Evolutionary conservation across 352 stramenopile genomes (phyloP), one percentile per base, ranked within the genome.

Genomic region (Phytophthora multivora): DNA sequence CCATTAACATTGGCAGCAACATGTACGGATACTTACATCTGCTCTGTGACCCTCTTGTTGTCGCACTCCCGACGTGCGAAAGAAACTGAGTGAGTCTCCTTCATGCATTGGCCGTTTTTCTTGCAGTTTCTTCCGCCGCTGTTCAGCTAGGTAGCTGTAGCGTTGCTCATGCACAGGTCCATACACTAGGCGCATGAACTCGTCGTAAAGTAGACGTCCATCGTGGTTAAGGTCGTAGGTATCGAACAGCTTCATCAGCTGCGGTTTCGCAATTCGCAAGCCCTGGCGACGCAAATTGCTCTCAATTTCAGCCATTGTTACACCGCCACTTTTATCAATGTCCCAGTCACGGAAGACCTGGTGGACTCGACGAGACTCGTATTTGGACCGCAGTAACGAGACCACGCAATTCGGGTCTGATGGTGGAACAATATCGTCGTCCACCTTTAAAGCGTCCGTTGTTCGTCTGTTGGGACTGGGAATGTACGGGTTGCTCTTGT

Each of bases 311-410:
- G 53, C 21, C 23, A 80, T 28, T 13, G 66, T 83, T 23, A 89
- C 72, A 18, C 55, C 65, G 19, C 79, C 77, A 57, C 76, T 77
- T 62, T 84, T 85, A 57, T 89, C 71, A 3, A 68, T 60, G 16
- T 89, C 79, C 79, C 79, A 89, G 62, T 84, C 69, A 10, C 77
- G 77, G 53, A 89, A 89, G 3, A 81, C 67, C 23, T 76, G 61
- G n/a, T 74, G 67, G 4, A 84, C 49, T 57, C 59, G 62, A 19
- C 59, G 54, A 5, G 56, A 59, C 38, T 80, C 70, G 51, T 87
- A 89, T 30, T 89, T 89, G 36, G 69, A 66, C 1, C 77, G 67
- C 15, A 89, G 38, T 6, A 89, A 45, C 9, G 73, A 75, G 26
- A 84, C 48, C 0, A 86, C 73, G 21, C 69, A 66, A 12, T 66